Evolutionary conservation across 2,329 filamentous ascomycete genomes (phyloP), one percentile per base, ranked within the genome.

Genomic region (Aciculosporium take): DNA sequence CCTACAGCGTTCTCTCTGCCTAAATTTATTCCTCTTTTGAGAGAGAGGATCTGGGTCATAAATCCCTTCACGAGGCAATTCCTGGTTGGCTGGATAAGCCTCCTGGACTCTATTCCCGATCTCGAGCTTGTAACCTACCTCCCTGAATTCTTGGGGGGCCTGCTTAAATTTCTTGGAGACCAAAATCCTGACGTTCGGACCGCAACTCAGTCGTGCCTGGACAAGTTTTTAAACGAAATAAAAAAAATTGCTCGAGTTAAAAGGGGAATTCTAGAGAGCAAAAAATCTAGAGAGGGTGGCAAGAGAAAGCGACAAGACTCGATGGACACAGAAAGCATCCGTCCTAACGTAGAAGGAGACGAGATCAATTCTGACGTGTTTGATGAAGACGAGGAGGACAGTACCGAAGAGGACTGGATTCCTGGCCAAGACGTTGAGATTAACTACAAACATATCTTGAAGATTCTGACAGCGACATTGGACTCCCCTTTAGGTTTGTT

Each of bases 401-500:
- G 76, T 46, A 78, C 74, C 34, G 88, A 94, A 51, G 88, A 88
- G 45, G 91, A 96, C 56, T 98, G 89, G 87, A 81, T 96, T 35
- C 93, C 93, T 0, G 91, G 93, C 1, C 91, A 98, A 61, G 91
- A 98, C 59, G 87, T 95, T 7, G 82, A 93, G 45, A 84, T 98
- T 46, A 89, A 96, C 60, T 85, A 94, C 60, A 79, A 84, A 45
- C 85, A 82, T 49, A 94, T 98, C 28, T 65, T 98, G 37, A 84
- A 93, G 51, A 98, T 96, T 41, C 64, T 98, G 32, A 87, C 94
- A 2, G 79, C 81, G 10, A 95, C 91, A 48, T 71, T 98, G 34
- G 84, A 94, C 52, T 84, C 85, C 15, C 81, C 84, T 3, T 67
- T 81, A 51, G 83, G 84, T 86, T 64, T 52, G 66, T 44, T 39